Conservation (phyloP, 208 protist genomes). For the Leishmania braziliensis region DNA sequence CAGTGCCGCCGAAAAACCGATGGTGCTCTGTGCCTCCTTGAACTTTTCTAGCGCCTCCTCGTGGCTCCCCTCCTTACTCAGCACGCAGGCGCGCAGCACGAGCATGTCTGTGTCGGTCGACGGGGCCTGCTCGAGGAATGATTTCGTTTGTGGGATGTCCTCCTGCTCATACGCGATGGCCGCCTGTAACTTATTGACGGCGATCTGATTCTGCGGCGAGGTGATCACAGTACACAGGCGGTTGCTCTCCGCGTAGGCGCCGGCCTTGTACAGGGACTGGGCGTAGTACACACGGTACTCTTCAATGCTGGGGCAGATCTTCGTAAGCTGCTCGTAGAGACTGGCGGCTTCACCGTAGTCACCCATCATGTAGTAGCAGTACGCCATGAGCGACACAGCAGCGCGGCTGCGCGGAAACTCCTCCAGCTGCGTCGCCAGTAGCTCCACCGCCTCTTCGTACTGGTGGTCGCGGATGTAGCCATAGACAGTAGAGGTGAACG, state of each 20-base stretch:
- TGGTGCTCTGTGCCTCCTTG: slow-evolving; percentile 87
- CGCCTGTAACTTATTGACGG: slow-evolving; percentile 90
- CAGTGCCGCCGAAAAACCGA: slow-evolving; percentile 91
- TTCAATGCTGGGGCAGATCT: slow-evolving; percentile 92
- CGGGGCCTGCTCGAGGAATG: slow-evolving; percentile 85
- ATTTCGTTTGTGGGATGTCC: slow-evolving; percentile 90
- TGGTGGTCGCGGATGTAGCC: slow-evolving; percentile 94
- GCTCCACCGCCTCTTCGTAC: slow-evolving; percentile 92
- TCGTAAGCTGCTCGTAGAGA: slow-evolving; percentile 92
- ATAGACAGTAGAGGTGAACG: slow-evolving; percentile 95
- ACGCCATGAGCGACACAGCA: slow-evolving; percentile 96
- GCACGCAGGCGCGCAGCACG: slow-evolving; percentile 90
- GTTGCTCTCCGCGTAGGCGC: slow-evolving; percentile 90
- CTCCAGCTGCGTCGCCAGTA: slow-evolving; percentile 90
- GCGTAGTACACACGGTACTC: slow-evolving; percentile 97
- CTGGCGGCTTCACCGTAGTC: slow-evolving; percentile 89
- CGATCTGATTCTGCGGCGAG: slow-evolving; percentile 74
- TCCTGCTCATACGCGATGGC: slow-evolving; percentile 94
- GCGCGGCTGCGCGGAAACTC: slow-evolving; percentile 95
- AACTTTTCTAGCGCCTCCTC: slow-evolving; percentile 94
- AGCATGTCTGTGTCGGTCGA: slow-evolving; percentile 87
- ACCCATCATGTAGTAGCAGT: slow-evolving; percentile 96
- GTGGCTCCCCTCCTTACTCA: slow-evolving; percentile 92
- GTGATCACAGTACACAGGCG: slow-evolving; percentile 86
- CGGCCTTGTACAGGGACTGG: slow-evolving; percentile 95